Evolutionary conservation across 2,329 filamentous ascomycete genomes (phyloP).

Genomic region (Ophiostoma himal-ulmi): DNA sequence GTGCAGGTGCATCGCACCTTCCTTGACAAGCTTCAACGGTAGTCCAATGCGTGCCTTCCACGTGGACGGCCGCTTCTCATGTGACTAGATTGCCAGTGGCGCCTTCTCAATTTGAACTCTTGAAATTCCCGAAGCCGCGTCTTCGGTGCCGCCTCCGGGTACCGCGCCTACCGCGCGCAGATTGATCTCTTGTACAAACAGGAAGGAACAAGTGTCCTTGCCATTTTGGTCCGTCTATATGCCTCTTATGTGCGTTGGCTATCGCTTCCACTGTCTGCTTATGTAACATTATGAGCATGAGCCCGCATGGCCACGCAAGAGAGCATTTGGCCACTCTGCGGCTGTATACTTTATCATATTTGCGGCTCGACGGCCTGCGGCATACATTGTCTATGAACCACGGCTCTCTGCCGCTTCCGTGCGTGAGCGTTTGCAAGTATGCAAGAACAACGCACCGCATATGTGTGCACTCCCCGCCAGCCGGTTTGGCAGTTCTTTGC

Average conservation of each 20-base stretch:
- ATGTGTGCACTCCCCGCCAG: background rate
- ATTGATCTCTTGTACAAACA: background rate
- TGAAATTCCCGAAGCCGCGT: background rate
- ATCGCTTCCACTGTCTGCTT: background rate
- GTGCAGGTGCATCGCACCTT: constrained; percentile 4
- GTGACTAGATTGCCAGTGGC: background rate
- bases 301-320: background rate
- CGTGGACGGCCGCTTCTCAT: background rate
- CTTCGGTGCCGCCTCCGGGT: background rate
- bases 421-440: background rate
- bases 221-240: background rate
- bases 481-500: background rate
- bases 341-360: too few species aligned
- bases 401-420: constrained; percentile 1
- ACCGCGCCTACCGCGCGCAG: background rate
- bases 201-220: background rate
- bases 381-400: background rate
- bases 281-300: background rate
- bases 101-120: background rate
- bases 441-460: background rate
- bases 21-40: background rate
- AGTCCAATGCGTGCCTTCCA: background rate
- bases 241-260: background rate
- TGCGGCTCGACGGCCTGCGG: background rate
- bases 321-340: background rate